A percentile compares a stretch with the other conserved stretches of the same genome.
Conservation (phyloP, 306 rosid genomes). For the Erythrophleum fordii region DNA sequence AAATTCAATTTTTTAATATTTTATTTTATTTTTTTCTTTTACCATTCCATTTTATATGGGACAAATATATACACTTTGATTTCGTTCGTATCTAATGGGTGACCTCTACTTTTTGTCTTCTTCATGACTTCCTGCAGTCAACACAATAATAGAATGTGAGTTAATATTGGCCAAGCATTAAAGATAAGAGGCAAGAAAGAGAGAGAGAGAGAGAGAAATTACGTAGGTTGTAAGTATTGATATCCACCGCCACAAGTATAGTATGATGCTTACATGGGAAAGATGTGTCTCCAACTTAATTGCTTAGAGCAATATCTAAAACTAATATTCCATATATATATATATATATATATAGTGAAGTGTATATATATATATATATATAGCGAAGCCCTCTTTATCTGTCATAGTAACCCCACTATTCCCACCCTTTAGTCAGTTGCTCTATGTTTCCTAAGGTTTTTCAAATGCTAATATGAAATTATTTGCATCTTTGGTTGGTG, state of each 20-base stretch:
- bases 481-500: not conserved
- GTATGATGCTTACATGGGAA: not conserved
- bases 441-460: not conserved
- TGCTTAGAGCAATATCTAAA: no score
- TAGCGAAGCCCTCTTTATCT: no score
- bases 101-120: not conserved
- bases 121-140: not conserved
- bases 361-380: no score
- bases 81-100: not conserved
- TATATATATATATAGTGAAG: no score
- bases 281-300: not conserved
- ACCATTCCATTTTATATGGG: no score
- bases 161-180: not conserved
- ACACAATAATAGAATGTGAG: not conserved
- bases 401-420: no score
- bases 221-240: not conserved
- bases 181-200: not conserved
- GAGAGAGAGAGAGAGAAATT: not conserved
- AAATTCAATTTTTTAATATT: no score
- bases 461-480: not conserved
- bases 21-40: no score
- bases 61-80: no score
- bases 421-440: not conserved
- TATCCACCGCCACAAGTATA: not conserved
- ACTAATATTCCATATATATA: no score